Evolutionary conservation across 805 yeast species (phyloP).

Genomic region (Teunomyces funiuensis): DNA sequence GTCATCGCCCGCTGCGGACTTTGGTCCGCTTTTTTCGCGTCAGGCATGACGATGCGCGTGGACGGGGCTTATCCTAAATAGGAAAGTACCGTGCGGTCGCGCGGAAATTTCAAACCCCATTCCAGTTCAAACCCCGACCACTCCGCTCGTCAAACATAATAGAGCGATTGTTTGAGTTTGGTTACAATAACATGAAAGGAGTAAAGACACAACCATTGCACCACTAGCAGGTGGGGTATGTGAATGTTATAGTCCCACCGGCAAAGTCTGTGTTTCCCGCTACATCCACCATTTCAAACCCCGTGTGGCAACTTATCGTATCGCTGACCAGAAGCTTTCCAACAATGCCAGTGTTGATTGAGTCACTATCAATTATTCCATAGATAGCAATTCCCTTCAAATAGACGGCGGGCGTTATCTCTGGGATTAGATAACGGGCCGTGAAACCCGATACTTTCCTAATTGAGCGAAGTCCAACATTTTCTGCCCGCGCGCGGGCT

Average conservation of each 20-base stretch:
- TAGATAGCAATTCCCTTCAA: too few species aligned
- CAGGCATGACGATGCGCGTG: neutral
- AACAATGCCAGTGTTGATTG: too few species aligned
- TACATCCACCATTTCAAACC: too few species aligned
- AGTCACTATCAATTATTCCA: too few species aligned
- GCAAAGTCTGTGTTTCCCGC: too few species aligned
- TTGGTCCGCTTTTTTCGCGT: neutral
- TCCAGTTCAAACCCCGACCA: neutral
- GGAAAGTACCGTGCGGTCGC: neutral
- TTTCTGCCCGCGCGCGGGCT: neutral
- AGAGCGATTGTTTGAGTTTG: too few species aligned
- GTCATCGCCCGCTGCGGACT: constrained; percentile 6
- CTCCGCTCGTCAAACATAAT: neutral
- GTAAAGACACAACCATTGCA: too few species aligned
- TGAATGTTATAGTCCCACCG: too few species aligned
- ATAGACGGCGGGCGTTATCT: neutral
- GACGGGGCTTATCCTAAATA: neutral
- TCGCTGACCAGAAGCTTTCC: too few species aligned
- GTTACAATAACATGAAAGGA: too few species aligned
- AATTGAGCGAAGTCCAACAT: neutral
- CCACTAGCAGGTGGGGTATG: too few species aligned
- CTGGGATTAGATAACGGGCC: neutral
- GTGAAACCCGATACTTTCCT: neutral
- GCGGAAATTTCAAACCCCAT: neutral
- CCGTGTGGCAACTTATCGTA: too few species aligned